phyloP scores from a whole-genome alignment of 2,329 filamentous ascomycete genomes.

The Fusarium sp. region DNA sequence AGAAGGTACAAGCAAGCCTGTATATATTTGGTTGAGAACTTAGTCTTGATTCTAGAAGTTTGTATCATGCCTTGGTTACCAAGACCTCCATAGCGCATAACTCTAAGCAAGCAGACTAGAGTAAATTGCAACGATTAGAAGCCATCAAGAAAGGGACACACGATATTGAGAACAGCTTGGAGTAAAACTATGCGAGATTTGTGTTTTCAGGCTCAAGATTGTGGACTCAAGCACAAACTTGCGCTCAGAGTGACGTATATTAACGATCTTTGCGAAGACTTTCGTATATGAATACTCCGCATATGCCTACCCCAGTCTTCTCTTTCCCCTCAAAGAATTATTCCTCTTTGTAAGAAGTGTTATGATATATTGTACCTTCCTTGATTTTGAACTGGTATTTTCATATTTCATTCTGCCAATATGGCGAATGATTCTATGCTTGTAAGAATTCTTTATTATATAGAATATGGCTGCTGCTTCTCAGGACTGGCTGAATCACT shows the following conservation, averaged over 20 bases:
- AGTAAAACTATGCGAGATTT: neutral
- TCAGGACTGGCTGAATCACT: neutral
- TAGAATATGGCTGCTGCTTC: neutral
- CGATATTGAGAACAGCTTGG: neutral
- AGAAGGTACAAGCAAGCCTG: neutral
- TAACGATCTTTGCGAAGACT: neutral
- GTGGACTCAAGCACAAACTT: neutral
- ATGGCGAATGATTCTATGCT: neutral
- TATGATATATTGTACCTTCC: neutral
- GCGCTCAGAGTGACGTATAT: neutral
- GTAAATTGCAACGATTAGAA: neutral
- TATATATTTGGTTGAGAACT: neutral
- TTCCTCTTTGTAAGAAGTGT: neutral
- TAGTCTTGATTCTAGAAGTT: neutral
- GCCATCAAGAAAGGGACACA: neutral
- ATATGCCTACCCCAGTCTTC: neutral
- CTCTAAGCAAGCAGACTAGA: neutral
- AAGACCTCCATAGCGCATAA: neutral
- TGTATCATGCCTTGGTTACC: neutral
- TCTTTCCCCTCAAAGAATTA: neutral
- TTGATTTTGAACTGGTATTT: neutral
- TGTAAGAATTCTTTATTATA: neutral
- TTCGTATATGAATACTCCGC: neutral
- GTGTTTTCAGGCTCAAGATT: neutral
- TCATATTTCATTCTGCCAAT: neutral